Conservation (phyloP, 768 basidiomycete species). For the Lentinula sp. region DNA sequence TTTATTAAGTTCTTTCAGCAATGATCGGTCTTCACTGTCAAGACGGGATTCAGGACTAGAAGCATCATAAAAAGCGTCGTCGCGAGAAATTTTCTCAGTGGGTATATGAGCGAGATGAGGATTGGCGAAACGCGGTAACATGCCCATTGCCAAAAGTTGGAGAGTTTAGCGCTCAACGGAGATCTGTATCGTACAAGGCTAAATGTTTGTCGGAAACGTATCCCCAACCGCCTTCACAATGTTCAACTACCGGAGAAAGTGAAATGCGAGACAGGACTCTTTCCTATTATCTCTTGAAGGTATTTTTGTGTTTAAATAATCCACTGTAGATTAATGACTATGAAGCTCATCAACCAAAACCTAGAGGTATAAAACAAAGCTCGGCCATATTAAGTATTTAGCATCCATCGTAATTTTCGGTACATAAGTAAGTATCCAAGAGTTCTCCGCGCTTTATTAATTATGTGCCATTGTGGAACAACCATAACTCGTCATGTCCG, state of each 20-base stretch:
- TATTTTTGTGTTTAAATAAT: no score
- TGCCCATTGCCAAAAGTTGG: neutral
- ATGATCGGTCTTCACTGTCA: neutral
- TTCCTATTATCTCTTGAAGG: no score
- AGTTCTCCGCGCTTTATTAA: conserved; percentile 62
- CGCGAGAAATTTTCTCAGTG: neutral
- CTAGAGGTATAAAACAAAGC: conserved; percentile 18
- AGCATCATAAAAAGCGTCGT: neutral
- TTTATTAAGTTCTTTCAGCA: neutral
- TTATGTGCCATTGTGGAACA: conserved; percentile 59
- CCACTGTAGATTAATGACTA: no score
- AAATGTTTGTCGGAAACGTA: neutral
- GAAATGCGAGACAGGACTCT: no score
- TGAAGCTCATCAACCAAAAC: no score
- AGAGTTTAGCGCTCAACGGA: neutral
- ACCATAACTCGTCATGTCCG: conserved; percentile 57
- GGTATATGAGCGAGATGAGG: neutral
- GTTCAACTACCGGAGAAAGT: no score
- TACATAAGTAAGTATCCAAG: conserved; percentile 73
- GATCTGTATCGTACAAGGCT: neutral
- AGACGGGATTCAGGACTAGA: no score
- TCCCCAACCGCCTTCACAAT: no score
- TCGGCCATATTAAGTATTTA: conserved; percentile 49
- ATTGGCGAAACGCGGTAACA: conserved; percentile 3
- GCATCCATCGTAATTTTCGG: conserved; percentile 62